phyloP scores from a whole-genome alignment of 805 yeast species.

The Sugiyamaella mastotermitis region DNA sequence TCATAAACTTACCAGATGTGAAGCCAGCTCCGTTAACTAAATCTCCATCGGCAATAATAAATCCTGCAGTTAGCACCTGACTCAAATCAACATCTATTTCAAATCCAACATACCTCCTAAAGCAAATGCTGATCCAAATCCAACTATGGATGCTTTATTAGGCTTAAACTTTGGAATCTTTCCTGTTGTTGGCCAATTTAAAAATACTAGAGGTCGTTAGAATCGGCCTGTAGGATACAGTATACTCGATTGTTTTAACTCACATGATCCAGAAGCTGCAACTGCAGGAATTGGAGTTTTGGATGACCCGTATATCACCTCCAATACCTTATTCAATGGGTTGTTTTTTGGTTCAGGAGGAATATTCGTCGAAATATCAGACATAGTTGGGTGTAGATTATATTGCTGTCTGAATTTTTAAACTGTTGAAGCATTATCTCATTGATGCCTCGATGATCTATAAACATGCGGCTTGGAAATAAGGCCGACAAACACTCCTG shows the following conservation, averaged over 20 bases:
- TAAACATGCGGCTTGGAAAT: too few species aligned
- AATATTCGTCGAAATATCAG: too few species aligned
- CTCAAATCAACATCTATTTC: neutral
- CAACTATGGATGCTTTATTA: slow-evolving; percentile 16
- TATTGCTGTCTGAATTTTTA: too few species aligned
- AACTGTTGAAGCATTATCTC: too few species aligned
- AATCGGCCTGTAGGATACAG: neutral
- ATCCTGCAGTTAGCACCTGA: slow-evolving; percentile 25
- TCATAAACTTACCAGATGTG: slow-evolving; percentile 23
- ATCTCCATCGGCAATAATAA: slow-evolving; percentile 71
- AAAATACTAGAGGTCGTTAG: slow-evolving; percentile 13
- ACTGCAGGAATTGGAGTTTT: slow-evolving; percentile 24
- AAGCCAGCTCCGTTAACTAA: slow-evolving; percentile 76
- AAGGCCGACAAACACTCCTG: too few species aligned
- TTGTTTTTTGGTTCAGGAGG: too few species aligned
- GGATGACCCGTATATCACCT: slow-evolving; percentile 12
- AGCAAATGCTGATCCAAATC: slow-evolving; percentile 24
- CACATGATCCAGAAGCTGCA: slow-evolving; percentile 18
- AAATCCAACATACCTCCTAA: too few species aligned
- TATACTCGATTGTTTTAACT: slow-evolving; percentile 5
- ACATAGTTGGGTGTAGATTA: too few species aligned
- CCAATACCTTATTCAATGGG: slow-evolving; percentile 2
- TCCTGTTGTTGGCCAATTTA: slow-evolving; percentile 13
- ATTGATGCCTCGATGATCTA: too few species aligned
- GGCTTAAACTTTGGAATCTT: slow-evolving; percentile 14